These are phyloP conservation scores for Inonotus obliquus DNA, from an alignment of 1,284 basidiomycete genomes.

Conservation along the genomic window DNA sequence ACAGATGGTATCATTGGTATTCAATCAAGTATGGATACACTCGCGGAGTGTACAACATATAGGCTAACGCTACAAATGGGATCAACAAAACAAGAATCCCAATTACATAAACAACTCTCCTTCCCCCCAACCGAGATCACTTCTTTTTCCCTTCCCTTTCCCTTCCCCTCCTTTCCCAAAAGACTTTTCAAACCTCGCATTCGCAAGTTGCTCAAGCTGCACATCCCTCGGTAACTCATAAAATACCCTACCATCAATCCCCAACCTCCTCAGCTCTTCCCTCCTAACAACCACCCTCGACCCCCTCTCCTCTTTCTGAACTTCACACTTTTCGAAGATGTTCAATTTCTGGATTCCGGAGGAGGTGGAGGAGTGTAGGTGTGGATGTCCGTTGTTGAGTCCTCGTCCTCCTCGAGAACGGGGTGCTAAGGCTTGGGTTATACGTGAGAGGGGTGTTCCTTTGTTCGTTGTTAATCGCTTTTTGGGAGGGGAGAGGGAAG, in stretches of 20 bases:
- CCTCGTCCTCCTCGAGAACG: slow-evolving; percentile 29
- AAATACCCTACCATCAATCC: slow-evolving; percentile 72
- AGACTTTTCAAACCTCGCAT: slow-evolving; percentile 45
- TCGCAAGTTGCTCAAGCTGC: slow-evolving; percentile 68
- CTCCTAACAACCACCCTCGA: slow-evolving; percentile 34
- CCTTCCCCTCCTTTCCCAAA: slow-evolving; percentile 31
- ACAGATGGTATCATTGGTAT: background rate
- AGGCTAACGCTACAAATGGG: background rate
- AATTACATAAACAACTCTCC: background rate
- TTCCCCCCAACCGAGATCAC: background rate
- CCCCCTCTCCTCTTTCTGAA: slow-evolving; percentile 19
- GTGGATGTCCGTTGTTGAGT: too few relatives aligned
- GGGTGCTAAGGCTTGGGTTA: slow-evolving; percentile 60
- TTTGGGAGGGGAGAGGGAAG: slow-evolving; percentile 9
- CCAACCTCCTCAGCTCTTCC: slow-evolving; percentile 54
- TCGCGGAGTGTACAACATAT: background rate
- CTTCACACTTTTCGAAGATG: slow-evolving; percentile 19
- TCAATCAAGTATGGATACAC: background rate
- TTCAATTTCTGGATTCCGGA: slow-evolving; percentile 25
- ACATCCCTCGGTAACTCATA: slow-evolving; percentile 55
- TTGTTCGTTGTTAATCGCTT: slow-evolving; percentile 10
- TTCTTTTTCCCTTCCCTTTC: background rate
- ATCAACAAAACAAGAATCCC: background rate
- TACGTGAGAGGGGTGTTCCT: slow-evolving; percentile 26
- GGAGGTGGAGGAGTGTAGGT: slow-evolving; percentile 40